Evolutionary conservation across 768 basidiomycete genomes (phyloP), one percentile per base, ranked within the genome.

Genomic region (Lentinula guzmanii): DNA sequence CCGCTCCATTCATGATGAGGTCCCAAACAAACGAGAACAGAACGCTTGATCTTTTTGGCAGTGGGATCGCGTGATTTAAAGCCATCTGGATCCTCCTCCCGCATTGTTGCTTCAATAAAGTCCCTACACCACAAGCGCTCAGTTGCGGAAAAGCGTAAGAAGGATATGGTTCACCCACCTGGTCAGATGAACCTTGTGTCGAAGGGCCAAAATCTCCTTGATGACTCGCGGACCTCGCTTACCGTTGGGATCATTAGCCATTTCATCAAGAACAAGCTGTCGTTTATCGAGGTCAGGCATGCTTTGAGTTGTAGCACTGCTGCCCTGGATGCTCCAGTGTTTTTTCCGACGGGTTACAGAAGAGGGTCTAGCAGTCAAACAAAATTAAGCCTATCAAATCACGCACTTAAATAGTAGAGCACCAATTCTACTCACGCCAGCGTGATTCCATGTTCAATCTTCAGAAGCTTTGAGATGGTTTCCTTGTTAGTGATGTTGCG

Each of bases 241-340:
- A 34, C 71, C 68, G 28, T 59, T 64, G 1, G 71, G 69, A 54
- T 76, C 76, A 51, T 71, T 73, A 10, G 65, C 65, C 69, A 77
- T 70, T 64, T 76, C 72, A 41, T 72, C 70, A 6, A 72, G 50
- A 16, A 77, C 67, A 13, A 76, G 68, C 41, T 75, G 71, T 3
- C 68, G 61, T 59, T 74, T 77, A 3, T 66, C 66, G 1, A 55
- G 62, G 16, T 74, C 70, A 10, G 67, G 63, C 10, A 75, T 65
- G 6, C 65, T 61, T 13, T 48, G 59, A 1, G 73, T 77, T 11
- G 72, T 75, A 4, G 62, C 62, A 10, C 69, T 62, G 58, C 75
- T 74, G 3, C 65, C 75, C 18, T 62, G 61, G 4, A 75, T 61
- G 11, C 73, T 73, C 10, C 75, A 65, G 21, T 51, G 15, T 28